Evolutionary conservation across 192 early-diverging fungal species (phyloP), one percentile per base, ranked within the genome.

Genomic region (Gigaspora rosea): DNA sequence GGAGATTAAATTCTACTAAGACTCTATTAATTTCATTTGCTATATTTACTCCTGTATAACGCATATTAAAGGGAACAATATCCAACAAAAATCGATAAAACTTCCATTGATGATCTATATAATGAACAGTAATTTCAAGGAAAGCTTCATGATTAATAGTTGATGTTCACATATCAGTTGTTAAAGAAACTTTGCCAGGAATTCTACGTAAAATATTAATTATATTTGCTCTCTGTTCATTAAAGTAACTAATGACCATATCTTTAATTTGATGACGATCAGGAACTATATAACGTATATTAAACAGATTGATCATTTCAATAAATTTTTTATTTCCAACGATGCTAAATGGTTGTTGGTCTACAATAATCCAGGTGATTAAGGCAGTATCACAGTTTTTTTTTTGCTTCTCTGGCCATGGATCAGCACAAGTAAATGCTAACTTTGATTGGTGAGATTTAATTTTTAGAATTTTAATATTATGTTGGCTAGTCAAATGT

Each of bases 81-180:
- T 71, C 70, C 7, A 71, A 56, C 22, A 71, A 54, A 54, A 71
- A 71, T 13, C 22, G 49, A 15, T 71, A 5, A n/a, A 71, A 54
- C 35, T 18, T 22, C 32, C 51, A 71, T 4, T 71, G 15, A 13
- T 8, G 1, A 56, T 71, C 70, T 20, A 71, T 54, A 54, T 71
- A 27, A 16, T 71, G 50, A 56, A 71, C 54, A 7, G 70, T 71
- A 2, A 71, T 10, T 8, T 50, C 16, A 0, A 71, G 27, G 33
- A 54, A 71, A 32, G 70, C 36, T 41, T 41, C 5, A 41, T 41
- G 5, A 41, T 41, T 41, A 41, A 41, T 41, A 41, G 36, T 41
- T 71, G 20, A 27, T 22, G 16, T 32, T 3, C 70, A 71, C 22
- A 71, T 56, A 22, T 56, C 48, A 20, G 49, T 46, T 51, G 49